Percentiles rank a stretch among this genome's conserved stretches.
Evolutionary conservation across 441 rosid species (phyloP).

Genomic region (Brassica hybrid): DNA sequence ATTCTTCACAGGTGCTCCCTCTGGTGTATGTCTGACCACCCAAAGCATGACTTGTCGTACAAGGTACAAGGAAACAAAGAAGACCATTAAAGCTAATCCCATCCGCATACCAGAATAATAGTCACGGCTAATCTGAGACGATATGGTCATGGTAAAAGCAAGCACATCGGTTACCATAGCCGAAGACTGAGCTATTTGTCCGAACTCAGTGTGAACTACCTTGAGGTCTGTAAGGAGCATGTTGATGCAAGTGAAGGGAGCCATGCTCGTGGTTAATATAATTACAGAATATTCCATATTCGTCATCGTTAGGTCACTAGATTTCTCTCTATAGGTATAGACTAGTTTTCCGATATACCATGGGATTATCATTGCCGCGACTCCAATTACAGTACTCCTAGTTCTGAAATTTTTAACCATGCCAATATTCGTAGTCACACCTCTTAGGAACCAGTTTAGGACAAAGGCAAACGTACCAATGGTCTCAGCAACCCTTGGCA

Average conservation of each 20-base stretch:
- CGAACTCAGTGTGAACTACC: slow-evolving; percentile 63
- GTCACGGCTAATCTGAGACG: not conserved
- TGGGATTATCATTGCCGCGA: slow-evolving; percentile 44
- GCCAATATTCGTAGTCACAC: slow-evolving; percentile 52
- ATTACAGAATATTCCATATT: not conserved
- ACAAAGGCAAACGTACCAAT: slow-evolving; percentile 46
- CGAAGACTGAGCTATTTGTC: slow-evolving; percentile 52
- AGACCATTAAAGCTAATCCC: not conserved
- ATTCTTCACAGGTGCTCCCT: slow-evolving; percentile 44
- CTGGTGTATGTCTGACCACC: slow-evolving; percentile 51
- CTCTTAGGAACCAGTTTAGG: slow-evolving; percentile 54
- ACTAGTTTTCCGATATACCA: not conserved
- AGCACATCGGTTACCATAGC: slow-evolving; percentile 42
- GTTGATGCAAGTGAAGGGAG: slow-evolving; percentile 55
- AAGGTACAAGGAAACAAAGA: slow-evolving; percentile 5
- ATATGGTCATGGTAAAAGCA: slow-evolving; percentile 1
- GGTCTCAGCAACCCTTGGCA: slow-evolving; percentile 38
- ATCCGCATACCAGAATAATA: not conserved
- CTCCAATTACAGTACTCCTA: slow-evolving; percentile 45
- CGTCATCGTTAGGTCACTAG: slow-evolving; percentile 13
- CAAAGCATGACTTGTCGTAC: slow-evolving; percentile 49
- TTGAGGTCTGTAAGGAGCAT: slow-evolving; percentile 58
- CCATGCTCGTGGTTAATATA: slow-evolving; percentile 30
- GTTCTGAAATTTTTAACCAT: slow-evolving; percentile 28
- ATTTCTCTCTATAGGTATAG: slow-evolving; percentile 6